Conservation (phyloP, 768 basidiomycete species). For the Serpula lacrymans region DNA sequence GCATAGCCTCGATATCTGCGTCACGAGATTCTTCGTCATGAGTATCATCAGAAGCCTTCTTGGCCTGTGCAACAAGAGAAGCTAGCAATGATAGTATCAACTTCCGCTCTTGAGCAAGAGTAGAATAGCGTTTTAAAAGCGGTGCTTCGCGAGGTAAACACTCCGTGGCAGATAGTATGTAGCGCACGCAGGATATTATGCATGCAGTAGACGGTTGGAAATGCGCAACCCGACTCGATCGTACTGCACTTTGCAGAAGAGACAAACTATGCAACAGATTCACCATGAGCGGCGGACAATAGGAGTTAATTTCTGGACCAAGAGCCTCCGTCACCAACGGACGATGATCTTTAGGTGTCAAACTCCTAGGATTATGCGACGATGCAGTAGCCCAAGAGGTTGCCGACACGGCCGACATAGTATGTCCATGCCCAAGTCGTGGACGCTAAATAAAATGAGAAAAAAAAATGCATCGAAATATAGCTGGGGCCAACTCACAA, state of each 20-base stretch:
- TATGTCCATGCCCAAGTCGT: constrained; percentile 45
- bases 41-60: constrained; percentile 50
- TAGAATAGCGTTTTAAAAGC: constrained; percentile 60
- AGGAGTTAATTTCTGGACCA: constrained; percentile 52
- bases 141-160: constrained; percentile 82
- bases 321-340: constrained; percentile 44
- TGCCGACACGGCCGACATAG: constrained; percentile 48
- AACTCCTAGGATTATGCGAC: constrained; percentile 29
- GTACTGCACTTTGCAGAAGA: constrained; percentile 81
- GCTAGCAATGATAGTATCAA: constrained; percentile 79
- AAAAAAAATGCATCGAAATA: constrained; percentile 7
- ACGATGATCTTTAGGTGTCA: constrained; percentile 38
- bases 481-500: constrained; percentile 31
- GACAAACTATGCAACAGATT: constrained; percentile 84
- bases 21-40: constrained; percentile 46
- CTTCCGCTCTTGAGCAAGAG: constrained; percentile 75
- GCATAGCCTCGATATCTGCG: constrained; percentile 70
- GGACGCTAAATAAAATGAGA: constrained; percentile 24
- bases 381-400: constrained; percentile 52
- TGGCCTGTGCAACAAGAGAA: constrained; percentile 77
- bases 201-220: constrained; percentile 93
- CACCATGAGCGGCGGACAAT: constrained; percentile 76
- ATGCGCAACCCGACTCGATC: constrained; percentile 72
- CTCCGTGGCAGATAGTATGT: constrained; percentile 77
- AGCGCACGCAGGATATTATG: constrained; percentile 91